Evolutionary conservation across 352 stramenopile genomes (phyloP).

Genomic region (Phytophthora colocasiae): DNA sequence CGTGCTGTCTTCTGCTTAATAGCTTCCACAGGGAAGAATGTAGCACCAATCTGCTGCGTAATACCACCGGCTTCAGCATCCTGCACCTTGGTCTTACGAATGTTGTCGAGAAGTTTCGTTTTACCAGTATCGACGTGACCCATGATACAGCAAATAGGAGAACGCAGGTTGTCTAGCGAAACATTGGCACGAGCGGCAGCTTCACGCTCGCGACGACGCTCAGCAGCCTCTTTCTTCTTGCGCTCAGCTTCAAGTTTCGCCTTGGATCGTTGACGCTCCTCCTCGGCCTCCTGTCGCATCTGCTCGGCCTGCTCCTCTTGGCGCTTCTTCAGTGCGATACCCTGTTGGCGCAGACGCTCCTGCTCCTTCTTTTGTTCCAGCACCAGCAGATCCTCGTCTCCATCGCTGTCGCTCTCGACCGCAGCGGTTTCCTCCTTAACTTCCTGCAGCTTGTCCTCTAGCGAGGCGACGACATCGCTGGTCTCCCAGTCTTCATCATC

Average conservation of each 20-base stretch:
- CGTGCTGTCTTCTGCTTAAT: constrained; percentile 91
- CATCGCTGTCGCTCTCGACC: constrained; percentile 64
- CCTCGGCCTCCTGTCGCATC: constrained; percentile 64
- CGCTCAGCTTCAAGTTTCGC: constrained; percentile 84
- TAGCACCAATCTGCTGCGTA: constrained; percentile 98
- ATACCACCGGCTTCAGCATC: constrained; percentile 95
- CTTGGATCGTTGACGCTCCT: constrained; percentile 83
- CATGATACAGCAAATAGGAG: constrained; percentile 99
- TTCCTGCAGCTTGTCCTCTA: constrained; percentile 81
- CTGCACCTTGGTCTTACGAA: constrained; percentile 99
- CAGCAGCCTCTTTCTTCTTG: constrained; percentile 82
- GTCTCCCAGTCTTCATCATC: constrained; percentile 88
- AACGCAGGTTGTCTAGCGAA: constrained; percentile 95
- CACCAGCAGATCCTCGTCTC: constrained; percentile 95
- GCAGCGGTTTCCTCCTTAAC: constrained; percentile 49
- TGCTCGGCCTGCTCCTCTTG: constrained; percentile 89
- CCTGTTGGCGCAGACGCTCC: constrained; percentile 91
- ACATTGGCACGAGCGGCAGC: constrained; percentile 86
- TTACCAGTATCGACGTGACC: constrained; percentile 98
- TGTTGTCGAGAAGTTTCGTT: constrained; percentile 99
- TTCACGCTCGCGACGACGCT: constrained; percentile 74
- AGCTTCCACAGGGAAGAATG: constrained; percentile 94
- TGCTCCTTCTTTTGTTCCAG: constrained; percentile 95
- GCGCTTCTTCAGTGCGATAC: constrained; percentile 95
- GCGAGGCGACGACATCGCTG: constrained; percentile 75